Conservation (phyloP, 441 rosid genomes). For the Jatropha multifida region DNA sequence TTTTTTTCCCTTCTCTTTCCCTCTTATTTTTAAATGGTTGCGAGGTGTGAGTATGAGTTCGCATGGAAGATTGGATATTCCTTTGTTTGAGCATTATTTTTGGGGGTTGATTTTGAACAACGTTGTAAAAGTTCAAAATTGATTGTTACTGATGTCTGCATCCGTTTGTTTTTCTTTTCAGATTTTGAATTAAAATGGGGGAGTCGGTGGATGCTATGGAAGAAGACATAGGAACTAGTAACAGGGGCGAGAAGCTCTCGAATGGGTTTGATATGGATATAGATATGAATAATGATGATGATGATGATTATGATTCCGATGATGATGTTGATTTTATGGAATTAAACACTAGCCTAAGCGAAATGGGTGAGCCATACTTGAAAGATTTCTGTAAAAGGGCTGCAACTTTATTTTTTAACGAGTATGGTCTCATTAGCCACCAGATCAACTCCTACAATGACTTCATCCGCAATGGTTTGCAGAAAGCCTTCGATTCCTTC, state of each 20-base stretch:
- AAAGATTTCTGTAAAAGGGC: conserved; percentile 62
- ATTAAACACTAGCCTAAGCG: conserved; percentile 19
- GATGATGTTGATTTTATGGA: conserved; percentile 33
- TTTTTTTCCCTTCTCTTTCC: background rate
- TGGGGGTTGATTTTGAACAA: background rate
- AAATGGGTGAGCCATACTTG: conserved; percentile 49
- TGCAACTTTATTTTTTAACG: conserved; percentile 48
- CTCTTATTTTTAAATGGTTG: too few species aligned
- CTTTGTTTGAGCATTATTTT: background rate
- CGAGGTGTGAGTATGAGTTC: too few species aligned
- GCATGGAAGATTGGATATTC: too few species aligned
- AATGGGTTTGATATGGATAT: conserved; percentile 37
- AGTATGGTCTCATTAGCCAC: conserved; percentile 78
- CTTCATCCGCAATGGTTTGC: conserved; percentile 62
- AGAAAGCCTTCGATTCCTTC: conserved; percentile 54
- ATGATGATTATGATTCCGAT: conserved; percentile 5
- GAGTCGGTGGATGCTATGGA: conserved; percentile 23
- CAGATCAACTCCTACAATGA: conserved; percentile 81
- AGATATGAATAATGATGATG: conserved; percentile 17
- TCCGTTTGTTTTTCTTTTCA: background rate
- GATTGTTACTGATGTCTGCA: background rate
- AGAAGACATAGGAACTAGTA: conserved; percentile 25
- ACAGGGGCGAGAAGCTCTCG: conserved; percentile 27
- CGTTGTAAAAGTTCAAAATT: background rate
- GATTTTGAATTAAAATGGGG: conserved; percentile 34